These are phyloP conservation scores for Colletotrichum spinosum DNA, from an alignment of 2,329 filamentous ascomycete species.

Conservation along the genomic window DNA sequence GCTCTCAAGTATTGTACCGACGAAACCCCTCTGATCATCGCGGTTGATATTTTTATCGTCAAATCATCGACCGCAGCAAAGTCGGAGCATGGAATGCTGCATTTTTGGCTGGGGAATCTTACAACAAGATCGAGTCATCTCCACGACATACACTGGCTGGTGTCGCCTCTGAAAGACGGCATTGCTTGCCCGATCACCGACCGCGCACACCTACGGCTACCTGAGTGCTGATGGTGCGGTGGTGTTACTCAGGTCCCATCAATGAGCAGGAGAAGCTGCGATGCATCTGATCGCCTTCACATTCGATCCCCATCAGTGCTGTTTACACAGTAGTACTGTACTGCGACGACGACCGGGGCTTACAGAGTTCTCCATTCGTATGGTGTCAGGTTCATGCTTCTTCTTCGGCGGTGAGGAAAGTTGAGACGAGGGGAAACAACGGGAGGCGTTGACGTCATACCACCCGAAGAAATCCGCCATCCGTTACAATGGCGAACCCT, in stretches of 20 bases:
- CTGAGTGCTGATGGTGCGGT: no score
- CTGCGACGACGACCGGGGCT: no score
- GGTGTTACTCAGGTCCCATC: no score
- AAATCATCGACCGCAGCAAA: slow-evolving; percentile 2
- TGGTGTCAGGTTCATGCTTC: not conserved
- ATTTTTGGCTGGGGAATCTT: not conserved
- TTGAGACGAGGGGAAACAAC: slow-evolving; percentile 2
- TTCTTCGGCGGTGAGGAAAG: slow-evolving; percentile 6
- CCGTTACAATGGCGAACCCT: not conserved
- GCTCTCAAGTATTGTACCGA: not conserved
- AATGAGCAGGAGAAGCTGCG: no score
- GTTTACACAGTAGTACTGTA: no score
- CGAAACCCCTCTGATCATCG: slow-evolving; percentile 9
- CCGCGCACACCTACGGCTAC: no score
- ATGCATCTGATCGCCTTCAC: no score
- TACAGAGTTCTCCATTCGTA: not conserved
- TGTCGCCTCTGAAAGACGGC: no score
- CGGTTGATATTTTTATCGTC: slow-evolving; percentile 13
- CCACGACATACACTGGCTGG: not conserved
- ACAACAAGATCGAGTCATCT: not conserved
- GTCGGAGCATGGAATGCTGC: not conserved
- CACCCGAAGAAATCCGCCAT: not conserved
- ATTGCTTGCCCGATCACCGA: no score
- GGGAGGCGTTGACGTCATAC: slow-evolving; percentile 18
- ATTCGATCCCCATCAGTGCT: no score